Percentiles rank a stretch among this genome's conserved stretches.
Evolutionary conservation across 176 grass and related monocot species (phyloP).

Genomic region (Musa beccarii): DNA sequence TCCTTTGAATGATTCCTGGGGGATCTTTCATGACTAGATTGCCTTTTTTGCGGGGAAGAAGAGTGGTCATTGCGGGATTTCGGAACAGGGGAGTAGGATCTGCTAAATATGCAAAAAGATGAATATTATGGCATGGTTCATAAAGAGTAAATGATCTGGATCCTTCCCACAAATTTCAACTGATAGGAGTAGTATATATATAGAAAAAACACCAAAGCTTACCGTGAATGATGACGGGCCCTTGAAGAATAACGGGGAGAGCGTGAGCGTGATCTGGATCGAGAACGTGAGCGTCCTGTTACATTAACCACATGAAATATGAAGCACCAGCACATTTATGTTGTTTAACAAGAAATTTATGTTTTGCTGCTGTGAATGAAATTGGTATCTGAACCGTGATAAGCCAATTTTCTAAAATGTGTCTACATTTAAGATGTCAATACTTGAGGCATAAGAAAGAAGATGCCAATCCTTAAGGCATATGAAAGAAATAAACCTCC

Average conservation of each 20-base stretch:
- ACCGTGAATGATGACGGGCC: slow-evolving; percentile 67
- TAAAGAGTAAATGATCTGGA: too few relatives aligned
- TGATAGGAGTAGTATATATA: background rate
- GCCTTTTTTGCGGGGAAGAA: slow-evolving; percentile 48
- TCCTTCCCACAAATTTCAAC: background rate
- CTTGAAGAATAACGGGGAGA: slow-evolving; percentile 47
- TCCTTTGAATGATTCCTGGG: slow-evolving; percentile 36
- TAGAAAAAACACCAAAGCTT: slow-evolving; percentile 7
- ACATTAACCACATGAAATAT: background rate
- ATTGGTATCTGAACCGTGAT: too few relatives aligned
- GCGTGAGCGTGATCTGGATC: slow-evolving; percentile 45
- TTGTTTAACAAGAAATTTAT: background rate
- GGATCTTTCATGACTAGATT: slow-evolving; percentile 30
- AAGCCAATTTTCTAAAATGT: too few relatives aligned
- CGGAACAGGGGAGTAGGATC: slow-evolving; percentile 71
- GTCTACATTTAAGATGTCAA: too few relatives aligned
- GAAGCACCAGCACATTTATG: background rate
- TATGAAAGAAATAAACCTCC: too few relatives aligned
- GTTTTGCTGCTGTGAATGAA: too few relatives aligned
- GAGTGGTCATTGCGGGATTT: slow-evolving; percentile 54
- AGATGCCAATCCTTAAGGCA: too few relatives aligned
- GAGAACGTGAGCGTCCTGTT: slow-evolving; percentile 71
- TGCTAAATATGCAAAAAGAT: slow-evolving; percentile 16
- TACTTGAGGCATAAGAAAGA: too few relatives aligned
- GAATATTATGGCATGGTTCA: background rate